A percentile compares a stretch with the other conserved stretches of the same genome.
phyloP scores from a whole-genome alignment of 2,329 filamentous ascomycete species.

The Seiridium cupressi region DNA sequence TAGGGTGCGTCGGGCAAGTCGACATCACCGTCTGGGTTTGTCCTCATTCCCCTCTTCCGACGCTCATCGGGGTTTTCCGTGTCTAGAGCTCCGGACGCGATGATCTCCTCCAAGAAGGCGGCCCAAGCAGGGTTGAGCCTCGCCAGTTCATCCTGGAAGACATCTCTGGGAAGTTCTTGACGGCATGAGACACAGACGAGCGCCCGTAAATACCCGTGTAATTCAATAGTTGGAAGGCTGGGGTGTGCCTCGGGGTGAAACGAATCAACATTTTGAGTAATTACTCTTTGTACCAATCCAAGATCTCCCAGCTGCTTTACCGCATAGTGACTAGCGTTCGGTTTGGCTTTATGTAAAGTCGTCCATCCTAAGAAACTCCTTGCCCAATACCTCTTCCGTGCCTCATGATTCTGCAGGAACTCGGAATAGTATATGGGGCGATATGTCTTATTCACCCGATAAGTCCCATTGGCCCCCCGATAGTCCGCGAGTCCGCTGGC shows the following conservation, averaged over 20 bases:
- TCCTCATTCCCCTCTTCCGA: constrained; percentile 66
- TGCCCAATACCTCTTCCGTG: constrained; percentile 93
- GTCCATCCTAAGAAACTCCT: constrained; percentile 92
- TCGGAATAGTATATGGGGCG: constrained; percentile 92
- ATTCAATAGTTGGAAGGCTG: constrained; percentile 70
- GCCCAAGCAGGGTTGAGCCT: constrained; percentile 85
- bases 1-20: constrained; percentile 87
- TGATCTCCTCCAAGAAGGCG: constrained; percentile 68
- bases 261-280: constrained; percentile 97
- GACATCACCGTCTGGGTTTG: constrained; percentile 93
- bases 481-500: constrained; percentile 93
- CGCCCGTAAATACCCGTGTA: constrained; percentile 86
- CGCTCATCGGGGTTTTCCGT: constrained; percentile 74
- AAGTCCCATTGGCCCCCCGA: constrained; percentile 84
- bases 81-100: constrained; percentile 72
- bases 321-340: constrained; percentile 78
- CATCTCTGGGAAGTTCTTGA: constrained; percentile 65
- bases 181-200: constrained; percentile 79
- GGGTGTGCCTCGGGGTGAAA: constrained; percentile 83
- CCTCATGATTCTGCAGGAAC: constrained; percentile 78
- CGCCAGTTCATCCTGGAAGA: constrained; percentile 75
- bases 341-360: constrained; percentile 71
- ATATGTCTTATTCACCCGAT: constrained; percentile 86
- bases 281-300: constrained; percentile 71
- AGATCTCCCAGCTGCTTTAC: constrained; percentile 69